These are phyloP conservation scores for Arthrobotrys conoides DNA, from an alignment of 2,329 filamentous ascomycete species.

Conservation along the genomic window DNA sequence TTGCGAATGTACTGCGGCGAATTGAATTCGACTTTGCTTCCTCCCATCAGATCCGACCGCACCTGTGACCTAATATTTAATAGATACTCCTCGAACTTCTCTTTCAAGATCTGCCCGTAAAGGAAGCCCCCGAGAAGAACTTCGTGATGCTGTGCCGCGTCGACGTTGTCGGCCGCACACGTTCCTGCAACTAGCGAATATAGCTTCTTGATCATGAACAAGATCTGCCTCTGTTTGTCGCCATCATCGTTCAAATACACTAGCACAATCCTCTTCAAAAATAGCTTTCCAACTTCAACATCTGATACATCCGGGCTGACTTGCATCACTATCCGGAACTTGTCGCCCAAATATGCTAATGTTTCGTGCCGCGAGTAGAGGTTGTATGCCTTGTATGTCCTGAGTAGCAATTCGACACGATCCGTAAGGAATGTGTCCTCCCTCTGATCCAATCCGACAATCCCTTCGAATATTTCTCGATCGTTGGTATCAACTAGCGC, in stretches of 20 bases:
- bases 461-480: conserved; percentile 92
- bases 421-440: conserved; percentile 95
- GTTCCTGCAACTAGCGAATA: conserved; percentile 94
- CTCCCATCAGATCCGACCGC: conserved; percentile 72
- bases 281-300: conserved; percentile 90
- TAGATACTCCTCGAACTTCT: conserved; percentile 91
- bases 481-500: conserved; percentile 96
- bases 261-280: conserved; percentile 88
- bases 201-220: conserved; percentile 97
- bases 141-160: conserved; percentile 96
- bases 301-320: conserved; percentile 87
- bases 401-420: conserved; percentile 88
- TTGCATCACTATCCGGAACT: conserved; percentile 89
- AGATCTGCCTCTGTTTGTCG: conserved; percentile 92
- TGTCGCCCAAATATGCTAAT: conserved; percentile 86
- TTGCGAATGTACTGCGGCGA: conserved; percentile 81
- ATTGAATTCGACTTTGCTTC: conserved; percentile 75
- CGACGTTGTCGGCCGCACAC: conserved; percentile 93
- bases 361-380: conserved; percentile 86
- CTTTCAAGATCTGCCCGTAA: conserved; percentile 95
- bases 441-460: conserved; percentile 73
- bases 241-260: conserved; percentile 88
- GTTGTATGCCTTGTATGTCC: conserved; percentile 92
- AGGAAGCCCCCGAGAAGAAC: conserved; percentile 92
- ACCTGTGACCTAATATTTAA: conserved; percentile 72